Evolutionary conservation across 1,284 basidiomycete genomes (phyloP), one percentile per base, ranked within the genome.

Genomic region (Naganishia liquefaciens): DNA sequence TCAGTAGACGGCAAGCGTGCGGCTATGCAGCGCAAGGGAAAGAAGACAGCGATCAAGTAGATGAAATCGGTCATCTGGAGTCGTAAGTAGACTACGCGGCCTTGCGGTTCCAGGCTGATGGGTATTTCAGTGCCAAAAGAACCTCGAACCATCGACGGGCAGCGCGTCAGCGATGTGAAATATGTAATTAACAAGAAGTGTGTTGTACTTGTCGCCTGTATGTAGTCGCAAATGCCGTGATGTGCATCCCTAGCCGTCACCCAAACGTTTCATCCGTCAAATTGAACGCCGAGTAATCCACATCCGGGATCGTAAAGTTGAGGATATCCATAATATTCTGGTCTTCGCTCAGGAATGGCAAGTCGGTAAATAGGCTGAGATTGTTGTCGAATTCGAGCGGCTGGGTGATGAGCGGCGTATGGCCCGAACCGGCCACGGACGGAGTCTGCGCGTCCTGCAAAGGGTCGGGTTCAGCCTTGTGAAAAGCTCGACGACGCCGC

Each of bases 281-380:
- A 21, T 53, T 53, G 33, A 53, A 53, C 30, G 57, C 39, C 46
- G 57, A 60, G 28, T 60, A 60, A 60, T 60, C 57, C 46, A 60
- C 19, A 49, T 60, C 57, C 6, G 57, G 57, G 9, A 60, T 60
- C 46, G 46, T 60, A 27, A 60, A 60, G 57, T 60, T 60, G 46
- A 60, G 44, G 33, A 60, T 60, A 33, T 60, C 57, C 57, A 60
- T 60, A 25, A 60, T 60, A 37, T 60, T 60, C 23, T 60, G 57
- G 40, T 60, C 57, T 33, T 60, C 57, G 23, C 57, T 60, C 46
- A 60, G 44, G 39, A 60, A 60, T 3, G 57, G 57, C 15, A 60
- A 39, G 33, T 60, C 57, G 17, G 57, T 60, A 46, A 60, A 60
- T 4, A 60, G 46, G 46, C 37, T 60, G 37, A 60, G 37, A 39